Base-by-base conservation (phyloP, 164 flowering plant species). In the Platanus orientalis region DNA sequence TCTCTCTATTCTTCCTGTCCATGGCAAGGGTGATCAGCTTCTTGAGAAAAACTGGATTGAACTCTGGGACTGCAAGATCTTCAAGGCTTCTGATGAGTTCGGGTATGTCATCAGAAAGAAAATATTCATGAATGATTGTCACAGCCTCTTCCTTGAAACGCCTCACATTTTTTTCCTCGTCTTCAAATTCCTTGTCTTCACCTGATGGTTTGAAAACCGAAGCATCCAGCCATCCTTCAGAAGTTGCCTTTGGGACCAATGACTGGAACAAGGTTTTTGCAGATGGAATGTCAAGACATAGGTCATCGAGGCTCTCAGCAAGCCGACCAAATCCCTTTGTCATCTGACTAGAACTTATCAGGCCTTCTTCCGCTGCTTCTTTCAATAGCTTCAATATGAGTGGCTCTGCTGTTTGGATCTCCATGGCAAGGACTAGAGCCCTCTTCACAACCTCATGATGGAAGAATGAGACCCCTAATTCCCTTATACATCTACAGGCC, bases 361-460 rank as follows among this genome's bases (percentile, higher is more conserved):
- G 78, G 30, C 96, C 96, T 76, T 91, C 99, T 56, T 88, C 93
- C 1, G 97, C 83, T 2, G 96, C 90, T 78, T 88, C 92, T 75
- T 83, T 88, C 66, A 94, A 71, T 19, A 94, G 76, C 53, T 85
- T 88, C 69, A 81, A 26, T 49, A 91, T 79, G 24, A 81, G 78
- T 16, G 89, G 80, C 54, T 89, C 94, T 6, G 96, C 81, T n/a
- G 88, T 49, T 60, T 48, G 84, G 32, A 63, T 84, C 79, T 94
- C 99, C 96, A 94, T 94, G 28, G 88, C 96, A 73, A 92, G 83
- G 48, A 80, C 69, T 52, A 94, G 64, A 54, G 97, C 95, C 69
- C 89, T 77, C 74, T 94, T 94, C 58, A 94, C 97, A 44, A 91
- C 99, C 69, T 94, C 99, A 66, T 94, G 99, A 68, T 92, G 97